Conservation (phyloP, 1,284 basidiomycete species). For the Naganishia albida region DNA sequence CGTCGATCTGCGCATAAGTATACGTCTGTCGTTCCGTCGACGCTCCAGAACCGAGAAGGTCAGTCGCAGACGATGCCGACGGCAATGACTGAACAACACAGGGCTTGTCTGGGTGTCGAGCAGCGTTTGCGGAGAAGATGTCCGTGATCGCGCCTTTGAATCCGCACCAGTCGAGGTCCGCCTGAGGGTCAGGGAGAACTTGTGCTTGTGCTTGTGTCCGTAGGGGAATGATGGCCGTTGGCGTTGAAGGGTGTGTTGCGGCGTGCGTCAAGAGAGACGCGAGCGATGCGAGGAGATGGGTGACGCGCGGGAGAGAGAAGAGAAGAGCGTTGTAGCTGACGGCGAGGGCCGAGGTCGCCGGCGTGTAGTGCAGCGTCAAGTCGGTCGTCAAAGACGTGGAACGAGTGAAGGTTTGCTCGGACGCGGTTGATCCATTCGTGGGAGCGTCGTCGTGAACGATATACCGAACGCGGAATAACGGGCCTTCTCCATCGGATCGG, state of each 20-base stretch:
- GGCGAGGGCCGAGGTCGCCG: constrained; percentile 74
- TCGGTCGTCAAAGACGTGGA: constrained; percentile 85
- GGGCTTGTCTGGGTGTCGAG: constrained; percentile 69
- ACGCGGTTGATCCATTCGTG: constrained; percentile 15
- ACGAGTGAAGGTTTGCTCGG: constrained; percentile 56
- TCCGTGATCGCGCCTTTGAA: constrained; percentile 96
- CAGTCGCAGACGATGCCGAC: constrained; percentile 35
- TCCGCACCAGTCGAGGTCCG: constrained; percentile 93
- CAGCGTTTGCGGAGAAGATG: constrained; percentile 82
- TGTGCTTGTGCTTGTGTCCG: constrained; percentile 59
- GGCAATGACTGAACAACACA: constrained; percentile 78
- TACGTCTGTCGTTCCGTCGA: constrained; percentile 63
- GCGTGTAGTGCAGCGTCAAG: constrained; percentile 69
- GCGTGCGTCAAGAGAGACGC: constrained; percentile 71
- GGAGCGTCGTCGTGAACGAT: constrained; percentile 74
- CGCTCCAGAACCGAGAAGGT: constrained; percentile 28
- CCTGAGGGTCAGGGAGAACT: constrained; percentile 81
- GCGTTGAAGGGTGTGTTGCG: constrained; percentile 64
- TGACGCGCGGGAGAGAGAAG: constrained; percentile 78
- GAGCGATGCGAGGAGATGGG: constrained; percentile 81
- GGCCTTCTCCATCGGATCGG: constrained; percentile 58
- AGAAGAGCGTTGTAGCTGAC: constrained; percentile 92
- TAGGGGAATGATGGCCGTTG: constrained; percentile 74
- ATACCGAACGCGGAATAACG: constrained; percentile 89
- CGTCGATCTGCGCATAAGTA: constrained; percentile 79